Evolutionary conservation across 805 yeast genomes (phyloP).

Genomic region (Tetrapisispora nanseiensis): DNA sequence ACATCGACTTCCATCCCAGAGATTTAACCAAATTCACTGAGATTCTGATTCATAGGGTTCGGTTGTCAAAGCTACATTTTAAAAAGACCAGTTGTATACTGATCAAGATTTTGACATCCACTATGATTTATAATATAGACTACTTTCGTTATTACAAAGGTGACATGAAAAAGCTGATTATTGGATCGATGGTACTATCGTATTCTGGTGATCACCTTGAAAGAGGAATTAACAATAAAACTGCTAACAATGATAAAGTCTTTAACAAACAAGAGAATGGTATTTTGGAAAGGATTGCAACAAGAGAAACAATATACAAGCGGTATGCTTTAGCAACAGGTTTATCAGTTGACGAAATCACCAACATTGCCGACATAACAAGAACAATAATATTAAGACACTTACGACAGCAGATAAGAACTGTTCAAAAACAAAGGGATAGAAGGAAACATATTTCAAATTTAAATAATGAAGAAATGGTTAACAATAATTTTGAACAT

Average conservation of each 20-base stretch:
- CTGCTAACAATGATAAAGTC: neutral
- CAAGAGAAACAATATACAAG: conserved; percentile 11
- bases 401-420: conserved; percentile 9
- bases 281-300: conserved; percentile 6
- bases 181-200: conserved; percentile 16
- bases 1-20: neutral
- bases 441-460: neutral
- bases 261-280: neutral
- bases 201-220: conserved; percentile 9
- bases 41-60: conserved; percentile 13
- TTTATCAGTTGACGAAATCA: conserved; percentile 14
- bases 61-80: conserved; percentile 13
- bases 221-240: neutral
- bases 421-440: neutral
- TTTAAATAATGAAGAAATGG: neutral
- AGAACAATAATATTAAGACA: conserved; percentile 16
- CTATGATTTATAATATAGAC: conserved; percentile 10
- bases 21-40: conserved; percentile 7
- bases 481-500: too few species aligned
- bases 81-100: conserved; percentile 20
- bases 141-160: conserved; percentile 15
- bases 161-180: conserved; percentile 15
- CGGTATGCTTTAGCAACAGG: conserved; percentile 17
- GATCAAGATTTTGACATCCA: conserved; percentile 16
- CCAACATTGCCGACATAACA: conserved; percentile 20